Conservation (phyloP, 345 rosid genomes). For the Erysimum cheiranthoides region DNA sequence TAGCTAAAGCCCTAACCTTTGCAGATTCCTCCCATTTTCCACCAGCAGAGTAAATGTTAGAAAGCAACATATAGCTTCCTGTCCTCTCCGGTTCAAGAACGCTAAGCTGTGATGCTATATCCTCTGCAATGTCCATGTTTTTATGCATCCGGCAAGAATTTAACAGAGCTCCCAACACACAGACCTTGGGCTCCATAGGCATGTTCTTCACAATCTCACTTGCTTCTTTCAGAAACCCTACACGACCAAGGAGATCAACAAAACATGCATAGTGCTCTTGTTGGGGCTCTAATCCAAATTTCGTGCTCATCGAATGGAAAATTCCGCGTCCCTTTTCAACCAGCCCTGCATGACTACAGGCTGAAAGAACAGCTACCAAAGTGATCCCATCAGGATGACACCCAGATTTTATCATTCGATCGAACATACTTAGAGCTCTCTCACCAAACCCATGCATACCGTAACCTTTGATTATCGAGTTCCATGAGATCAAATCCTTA, state of each 20-base stretch:
- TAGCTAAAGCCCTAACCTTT: conserved; percentile 61
- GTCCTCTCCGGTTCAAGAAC: conserved; percentile 47
- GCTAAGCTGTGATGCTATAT: conserved; percentile 51
- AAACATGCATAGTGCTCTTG: conserved; percentile 77
- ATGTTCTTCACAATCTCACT: conserved; percentile 60
- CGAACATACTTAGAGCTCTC: conserved; percentile 56
- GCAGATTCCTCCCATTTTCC: conserved; percentile 82
- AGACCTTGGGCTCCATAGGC: conserved; percentile 67
- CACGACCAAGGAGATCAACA: conserved; percentile 79
- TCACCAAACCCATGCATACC: conserved; percentile 71
- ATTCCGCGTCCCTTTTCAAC: conserved; percentile 58
- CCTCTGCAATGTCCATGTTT: conserved; percentile 53
- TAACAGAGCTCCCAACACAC: conserved; percentile 73
- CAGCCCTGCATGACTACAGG: conserved; percentile 80
- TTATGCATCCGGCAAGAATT: conserved; percentile 77
- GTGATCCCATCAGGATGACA: conserved; percentile 62
- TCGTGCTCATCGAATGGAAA: conserved; percentile 52
- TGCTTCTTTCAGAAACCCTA: conserved; percentile 68
- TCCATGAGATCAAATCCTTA: conserved; percentile 67
- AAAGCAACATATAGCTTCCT: conserved; percentile 67
- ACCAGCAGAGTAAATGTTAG: conserved; percentile 69
- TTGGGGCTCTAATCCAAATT: conserved; percentile 55
- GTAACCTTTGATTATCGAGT: conserved; percentile 67
- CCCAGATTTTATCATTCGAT: conserved; percentile 60
- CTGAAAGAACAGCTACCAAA: conserved; percentile 78